Conservation (phyloP, 2,329 filamentous ascomycete species). For the Diaporthe aspalathi region DNA sequence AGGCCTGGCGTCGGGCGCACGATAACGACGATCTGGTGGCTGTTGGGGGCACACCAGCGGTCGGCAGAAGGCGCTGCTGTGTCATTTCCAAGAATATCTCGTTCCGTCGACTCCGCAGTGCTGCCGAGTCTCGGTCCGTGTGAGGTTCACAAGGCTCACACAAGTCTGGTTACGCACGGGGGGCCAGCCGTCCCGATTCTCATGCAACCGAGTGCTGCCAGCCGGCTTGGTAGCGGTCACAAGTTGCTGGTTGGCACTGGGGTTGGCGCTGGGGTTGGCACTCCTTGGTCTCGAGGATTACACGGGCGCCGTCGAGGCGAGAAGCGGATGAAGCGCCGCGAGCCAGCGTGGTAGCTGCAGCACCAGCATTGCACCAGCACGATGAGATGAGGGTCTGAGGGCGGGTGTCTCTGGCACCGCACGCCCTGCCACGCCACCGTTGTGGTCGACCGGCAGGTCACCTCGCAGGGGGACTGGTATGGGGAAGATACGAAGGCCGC, state of each 20-base stretch:
- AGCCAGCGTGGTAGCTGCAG: constrained; percentile 24
- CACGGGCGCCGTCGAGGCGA: no score
- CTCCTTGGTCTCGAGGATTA: background rate
- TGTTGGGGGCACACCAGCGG: background rate
- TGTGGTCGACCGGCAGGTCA: background rate
- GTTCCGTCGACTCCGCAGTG: background rate
- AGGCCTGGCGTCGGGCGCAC: background rate
- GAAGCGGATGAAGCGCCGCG: background rate
- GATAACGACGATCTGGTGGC: constrained; percentile 2
- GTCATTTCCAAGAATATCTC: constrained; percentile 34
- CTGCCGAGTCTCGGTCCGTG: constrained; percentile 31
- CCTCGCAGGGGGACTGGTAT: constrained; percentile 2
- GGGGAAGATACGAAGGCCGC: constrained; percentile 24
- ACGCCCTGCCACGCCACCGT: constrained; percentile 4
- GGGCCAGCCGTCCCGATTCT: constrained; percentile 4
- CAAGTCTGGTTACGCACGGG: constrained; percentile 12
- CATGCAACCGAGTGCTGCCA: constrained; percentile 14
- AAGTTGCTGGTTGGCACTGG: constrained; percentile 15
- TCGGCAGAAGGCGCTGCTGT: constrained; percentile 17
- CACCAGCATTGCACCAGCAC: constrained; percentile 2
- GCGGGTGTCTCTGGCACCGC: constrained; percentile 6
- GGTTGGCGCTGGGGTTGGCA: no score
- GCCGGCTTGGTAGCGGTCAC: constrained; percentile 15
- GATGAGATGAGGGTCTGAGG: constrained; percentile 28
- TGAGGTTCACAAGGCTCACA: constrained; percentile 19